Evolutionary conservation across 1,139 yeast genomes (phyloP), one percentile per base, ranked within the genome.

Genomic region (Geotrichum australiense): DNA sequence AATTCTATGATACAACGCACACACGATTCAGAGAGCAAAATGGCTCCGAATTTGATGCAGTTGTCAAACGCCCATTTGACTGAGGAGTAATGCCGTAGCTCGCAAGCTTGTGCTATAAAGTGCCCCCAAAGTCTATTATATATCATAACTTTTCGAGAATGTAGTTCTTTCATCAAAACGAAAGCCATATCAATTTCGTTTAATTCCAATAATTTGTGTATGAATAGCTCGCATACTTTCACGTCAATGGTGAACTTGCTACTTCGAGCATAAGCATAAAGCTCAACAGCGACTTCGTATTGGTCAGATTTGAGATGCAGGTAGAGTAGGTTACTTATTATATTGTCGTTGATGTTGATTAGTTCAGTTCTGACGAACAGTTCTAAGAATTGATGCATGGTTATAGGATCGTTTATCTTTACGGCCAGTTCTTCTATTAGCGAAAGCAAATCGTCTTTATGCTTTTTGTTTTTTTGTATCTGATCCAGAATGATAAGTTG

Each of bases 101-200:
- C 52, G 19, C 58, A 51, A 1, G 57, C 57, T 5, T 50, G 46
- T 8, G 58, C 49, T 11, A 59, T 37, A 33, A 60, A 56, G 25
- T 59, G 42, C 5, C 65, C 66, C 65, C 65, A 62, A 1, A 62
- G 53, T 10, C 66, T 54, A 1, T 63, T 48, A 37, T 49, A 58
- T 3, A 60, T 51, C 4, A 40, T 46, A 16, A 16, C 42, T 15
- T 35, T 39, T 3, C 16, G 14, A 11, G 19, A 4, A 10, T 35
- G n/a, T 47, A 62, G 49, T 20, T 50, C 42, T 38, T 52, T 51
- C 43, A 58, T 49, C 11, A 57, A 47, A 21, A 54, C 55, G 45
- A 52, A 44, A 4, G 61, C 56, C 39, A 51, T 52, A n/a, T 57
- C 64, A 14, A 53, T 43, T 38, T 62, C 66, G 7, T 52, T 49